Evolutionary conservation across 2,329 filamentous ascomycete species (phyloP).

Genomic region (Microcyclospora pomicola): DNA sequence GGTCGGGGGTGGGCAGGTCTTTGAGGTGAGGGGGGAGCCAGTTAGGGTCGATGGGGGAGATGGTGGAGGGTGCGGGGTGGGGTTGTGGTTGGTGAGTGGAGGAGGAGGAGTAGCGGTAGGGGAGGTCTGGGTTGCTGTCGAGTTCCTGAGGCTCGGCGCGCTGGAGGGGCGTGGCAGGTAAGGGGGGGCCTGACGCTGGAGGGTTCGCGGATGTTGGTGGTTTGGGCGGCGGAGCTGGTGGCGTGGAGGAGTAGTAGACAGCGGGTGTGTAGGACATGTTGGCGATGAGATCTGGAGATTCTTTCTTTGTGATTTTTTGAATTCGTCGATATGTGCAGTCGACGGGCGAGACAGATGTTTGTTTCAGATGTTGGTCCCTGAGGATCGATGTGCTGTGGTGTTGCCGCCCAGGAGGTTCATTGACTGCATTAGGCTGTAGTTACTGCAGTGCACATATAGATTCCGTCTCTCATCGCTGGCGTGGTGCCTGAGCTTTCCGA

Average conservation of each 20-base stretch:
- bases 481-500: no score
- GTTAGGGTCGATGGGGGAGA: conserved; percentile 35
- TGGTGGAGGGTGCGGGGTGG: conserved; percentile 6
- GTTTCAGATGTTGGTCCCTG: no score
- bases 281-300: not conserved
- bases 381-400: no score
- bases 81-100: conserved; percentile 2
- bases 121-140: conserved; percentile 10
- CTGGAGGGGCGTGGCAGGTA: conserved; percentile 29
- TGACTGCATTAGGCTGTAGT: no score
- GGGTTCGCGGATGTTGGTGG: conserved; percentile 30
- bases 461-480: no score
- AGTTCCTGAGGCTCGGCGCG: conserved; percentile 15
- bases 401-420: no score
- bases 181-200: conserved; percentile 31
- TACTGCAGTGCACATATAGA: no score
- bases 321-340: no score
- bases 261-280: not conserved
- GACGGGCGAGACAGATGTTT: no score
- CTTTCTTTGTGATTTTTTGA: no score
- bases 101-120: conserved; percentile 14
- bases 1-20: conserved; percentile 63
- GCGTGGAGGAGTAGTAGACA: conserved; percentile 30
- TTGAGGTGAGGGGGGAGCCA: conserved; percentile 68
- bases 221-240: conserved; percentile 35